Evolutionary conservation across 306 rosid genomes (phyloP).

Genomic region (Fagus crenata): DNA sequence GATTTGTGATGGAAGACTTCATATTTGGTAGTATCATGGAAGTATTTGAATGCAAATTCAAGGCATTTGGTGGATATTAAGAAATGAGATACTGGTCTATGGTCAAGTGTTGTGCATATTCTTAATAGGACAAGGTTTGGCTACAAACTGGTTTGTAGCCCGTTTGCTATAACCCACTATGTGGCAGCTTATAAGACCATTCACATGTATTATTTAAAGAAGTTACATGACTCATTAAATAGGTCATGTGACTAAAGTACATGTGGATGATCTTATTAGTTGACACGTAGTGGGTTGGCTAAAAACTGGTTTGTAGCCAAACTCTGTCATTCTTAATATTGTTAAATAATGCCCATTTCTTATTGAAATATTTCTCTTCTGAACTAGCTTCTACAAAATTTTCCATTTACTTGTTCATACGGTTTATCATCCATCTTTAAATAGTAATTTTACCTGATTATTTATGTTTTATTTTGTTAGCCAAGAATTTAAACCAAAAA

Average conservation of each 20-base stretch:
- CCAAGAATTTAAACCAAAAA: background rate
- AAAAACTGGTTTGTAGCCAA: no score
- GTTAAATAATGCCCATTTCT: background rate
- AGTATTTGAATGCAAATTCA: background rate
- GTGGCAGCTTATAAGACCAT: no score
- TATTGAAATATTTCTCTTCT: background rate
- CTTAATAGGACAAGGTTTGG: background rate
- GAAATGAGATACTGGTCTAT: background rate
- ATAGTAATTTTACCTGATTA: background rate
- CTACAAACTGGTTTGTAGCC: no score
- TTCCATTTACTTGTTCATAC: background rate
- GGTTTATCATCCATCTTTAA: background rate
- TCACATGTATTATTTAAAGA: no score
- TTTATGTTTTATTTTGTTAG: background rate
- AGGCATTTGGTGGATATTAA: background rate
- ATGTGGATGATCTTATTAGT: no score
- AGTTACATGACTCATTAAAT: no score
- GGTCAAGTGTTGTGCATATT: background rate
- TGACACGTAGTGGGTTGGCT: no score
- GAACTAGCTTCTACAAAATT: background rate
- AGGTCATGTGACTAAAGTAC: no score
- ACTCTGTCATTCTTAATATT: background rate
- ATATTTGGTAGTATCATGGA: background rate
- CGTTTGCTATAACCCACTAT: no score
- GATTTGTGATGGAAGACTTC: no score